Evolutionary conservation across 768 basidiomycete species (phyloP), one percentile per base, ranked within the genome.

Genomic region (Lentinula aciculospora): DNA sequence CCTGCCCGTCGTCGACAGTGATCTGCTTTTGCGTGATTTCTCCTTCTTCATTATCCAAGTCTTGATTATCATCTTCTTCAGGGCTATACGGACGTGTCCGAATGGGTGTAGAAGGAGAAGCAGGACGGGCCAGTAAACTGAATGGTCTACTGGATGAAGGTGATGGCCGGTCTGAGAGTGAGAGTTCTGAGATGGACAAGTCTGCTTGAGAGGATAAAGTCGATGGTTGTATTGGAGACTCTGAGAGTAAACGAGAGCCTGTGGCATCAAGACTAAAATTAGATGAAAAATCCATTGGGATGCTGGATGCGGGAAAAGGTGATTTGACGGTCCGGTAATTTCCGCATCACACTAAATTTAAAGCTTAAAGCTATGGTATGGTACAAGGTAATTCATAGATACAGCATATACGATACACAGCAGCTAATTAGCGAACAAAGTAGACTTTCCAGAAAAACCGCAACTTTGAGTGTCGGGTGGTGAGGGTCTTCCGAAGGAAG

Each of bases 181-280:
- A 82, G 4, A 84, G 75, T 59, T 84, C 83, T 1, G 83, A 82
- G 45, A 84, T 67, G 5, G 82, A 84, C 3, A 84, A 73, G 66
- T 84, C 83, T 59, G 74, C 76, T 32, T 74, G 75, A 15, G 75
- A 74, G 17, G 71, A 76, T 4, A 75, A 78, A 2, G 76, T 76
- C 25, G 62, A 66, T 57, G 70, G 63, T 10, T 67, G 70, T 44
- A 69, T 66, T 42, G 71, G 71, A 0, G 81, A 76, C 61, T 81
- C 77, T 9, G 78, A 79, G 39, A 84, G 72, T 13, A 84, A 69
- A 49, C 68, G 71, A 2, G 80, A 77, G 57, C 69, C 69, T 42
- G 63, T 64, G 34, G 64, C 46, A 29, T 66, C 61, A 34, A 63
- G 57, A 29, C 67, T 60, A 27, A 68, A 62, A n/a, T 67, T 68